Conservation (phyloP, 768 basidiomycete species). For the Rhodotorula paludigena region DNA sequence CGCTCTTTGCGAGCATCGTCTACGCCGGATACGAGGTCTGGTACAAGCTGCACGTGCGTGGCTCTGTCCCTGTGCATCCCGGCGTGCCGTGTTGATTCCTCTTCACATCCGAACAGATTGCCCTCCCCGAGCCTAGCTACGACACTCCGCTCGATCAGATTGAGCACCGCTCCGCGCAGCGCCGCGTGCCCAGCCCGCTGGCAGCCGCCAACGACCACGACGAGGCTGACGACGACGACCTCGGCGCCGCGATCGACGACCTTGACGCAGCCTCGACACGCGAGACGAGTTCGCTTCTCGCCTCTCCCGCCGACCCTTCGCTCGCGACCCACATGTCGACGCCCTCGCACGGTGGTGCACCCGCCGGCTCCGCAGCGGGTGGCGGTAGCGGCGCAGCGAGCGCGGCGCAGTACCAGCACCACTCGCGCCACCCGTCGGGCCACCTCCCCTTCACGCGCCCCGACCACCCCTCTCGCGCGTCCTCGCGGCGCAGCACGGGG, state of each 20-base stretch:
- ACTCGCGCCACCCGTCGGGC: too few species aligned
- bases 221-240: too few species aligned
- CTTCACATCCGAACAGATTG: neutral
- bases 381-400: constrained; percentile 39
- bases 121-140: neutral
- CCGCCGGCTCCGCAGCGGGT: neutral
- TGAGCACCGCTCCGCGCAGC: too few species aligned
- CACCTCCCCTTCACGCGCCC: too few species aligned
- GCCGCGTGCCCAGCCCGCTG: too few species aligned
- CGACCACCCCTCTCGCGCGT: neutral
- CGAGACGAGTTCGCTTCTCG: neutral
- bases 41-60: constrained; percentile 36
- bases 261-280: neutral
- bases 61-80: neutral
- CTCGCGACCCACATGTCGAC: too few species aligned
- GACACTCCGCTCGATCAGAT: too few species aligned
- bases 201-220: too few species aligned
- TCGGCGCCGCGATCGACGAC: neutral
- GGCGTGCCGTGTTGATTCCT: fast-evolving
- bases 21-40: constrained; percentile 41
- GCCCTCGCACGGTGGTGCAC: neutral
- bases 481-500: neutral
- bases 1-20: constrained; percentile 26
- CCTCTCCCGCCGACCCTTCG: neutral
- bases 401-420: too few species aligned